Percentiles rank a stretch among this genome's conserved stretches.
These are phyloP conservation scores for Akanthomyces dipterigenus DNA, from an alignment of 2,329 filamentous ascomycete genomes.

Conservation along the genomic window DNA sequence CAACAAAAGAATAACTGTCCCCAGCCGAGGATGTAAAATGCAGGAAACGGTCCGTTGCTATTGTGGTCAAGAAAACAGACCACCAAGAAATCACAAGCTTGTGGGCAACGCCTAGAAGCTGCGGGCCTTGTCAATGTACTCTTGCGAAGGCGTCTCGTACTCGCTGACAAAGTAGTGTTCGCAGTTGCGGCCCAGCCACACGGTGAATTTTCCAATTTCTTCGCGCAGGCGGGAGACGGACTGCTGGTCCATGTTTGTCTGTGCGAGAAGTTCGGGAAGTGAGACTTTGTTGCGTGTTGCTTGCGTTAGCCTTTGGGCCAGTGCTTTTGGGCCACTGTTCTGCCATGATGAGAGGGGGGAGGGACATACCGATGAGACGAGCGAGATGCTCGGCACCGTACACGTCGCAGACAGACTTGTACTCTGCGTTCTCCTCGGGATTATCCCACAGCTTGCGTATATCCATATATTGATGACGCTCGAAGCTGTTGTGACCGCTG, in stretches of 20 bases:
- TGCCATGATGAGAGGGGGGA: background rate
- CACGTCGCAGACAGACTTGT: conserved; percentile 68
- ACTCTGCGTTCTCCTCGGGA: conserved; percentile 55
- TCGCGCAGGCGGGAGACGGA: conserved; percentile 83
- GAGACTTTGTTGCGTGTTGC: conserved; percentile 51
- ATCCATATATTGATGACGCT: conserved; percentile 80
- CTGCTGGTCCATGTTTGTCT: conserved; percentile 96
- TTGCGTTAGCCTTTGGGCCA: background rate
- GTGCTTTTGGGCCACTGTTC: background rate
- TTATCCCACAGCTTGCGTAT: conserved; percentile 64
- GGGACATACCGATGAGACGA: conserved; percentile 70
- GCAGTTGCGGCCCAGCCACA: conserved; percentile 75
- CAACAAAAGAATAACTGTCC: background rate
- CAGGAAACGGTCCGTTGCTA: background rate
- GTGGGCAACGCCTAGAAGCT: conserved; percentile 27
- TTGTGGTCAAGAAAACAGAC: background rate
- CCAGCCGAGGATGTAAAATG: background rate
- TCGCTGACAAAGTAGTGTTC: conserved; percentile 69
- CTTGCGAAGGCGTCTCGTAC: conserved; percentile 65
- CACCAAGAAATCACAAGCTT: background rate
- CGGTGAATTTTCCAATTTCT: conserved; percentile 78
- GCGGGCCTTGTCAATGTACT: conserved; percentile 64
- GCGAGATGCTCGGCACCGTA: conserved; percentile 92
- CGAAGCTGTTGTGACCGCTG: conserved; percentile 54
- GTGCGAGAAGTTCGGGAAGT: conserved; percentile 86